A percentile compares a stretch with the other conserved stretches of the same genome.
phyloP scores from a whole-genome alignment of 768 basidiomycete species.

The Suillus weaverae region DNA sequence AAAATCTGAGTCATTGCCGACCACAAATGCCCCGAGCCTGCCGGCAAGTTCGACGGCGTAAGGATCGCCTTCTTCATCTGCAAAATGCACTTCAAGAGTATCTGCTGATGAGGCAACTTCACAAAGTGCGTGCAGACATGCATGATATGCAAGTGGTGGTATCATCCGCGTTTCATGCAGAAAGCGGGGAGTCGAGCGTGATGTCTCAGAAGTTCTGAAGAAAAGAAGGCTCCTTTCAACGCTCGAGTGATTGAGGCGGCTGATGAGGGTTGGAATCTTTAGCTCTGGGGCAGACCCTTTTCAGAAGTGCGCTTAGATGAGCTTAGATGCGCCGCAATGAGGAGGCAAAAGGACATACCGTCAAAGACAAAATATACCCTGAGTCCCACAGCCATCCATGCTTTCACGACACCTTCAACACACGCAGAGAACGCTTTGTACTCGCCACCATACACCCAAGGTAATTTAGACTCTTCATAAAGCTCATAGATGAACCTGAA shows the following conservation, averaged over 20 bases:
- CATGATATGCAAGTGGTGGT: conserved; percentile 62
- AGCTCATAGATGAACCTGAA: conserved; percentile 75
- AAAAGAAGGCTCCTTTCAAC: conserved; percentile 70
- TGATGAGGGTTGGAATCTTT: conserved; percentile 68
- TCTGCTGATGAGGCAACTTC: conserved; percentile 35
- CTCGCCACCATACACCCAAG: conserved; percentile 89
- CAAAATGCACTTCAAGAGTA: conserved; percentile 59
- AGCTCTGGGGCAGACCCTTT: conserved; percentile 69
- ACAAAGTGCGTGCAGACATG: conserved; percentile 58
- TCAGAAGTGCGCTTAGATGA: conserved; percentile 15
- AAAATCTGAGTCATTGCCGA: conserved; percentile 82
- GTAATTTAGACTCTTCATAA: conserved; percentile 56
- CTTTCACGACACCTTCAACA: conserved; percentile 51
- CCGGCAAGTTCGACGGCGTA: conserved; percentile 85
- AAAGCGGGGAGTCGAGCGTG: conserved; percentile 66
- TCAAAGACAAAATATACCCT: conserved; percentile 79
- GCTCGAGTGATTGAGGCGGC: conserved; percentile 55
- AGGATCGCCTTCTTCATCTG: conserved; percentile 82
- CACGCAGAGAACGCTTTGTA: conserved; percentile 56
- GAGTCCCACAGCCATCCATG: conserved; percentile 70
- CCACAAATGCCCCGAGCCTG: conserved; percentile 68
- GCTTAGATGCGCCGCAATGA: not conserved
- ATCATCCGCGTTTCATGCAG: conserved; percentile 72
- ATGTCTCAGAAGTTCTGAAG: conserved; percentile 72
- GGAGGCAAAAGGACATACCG: conserved; percentile 45